Base-by-base conservation (phyloP, 2,329 filamentous ascomycete species). In the Aspergillus sp. region DNA sequence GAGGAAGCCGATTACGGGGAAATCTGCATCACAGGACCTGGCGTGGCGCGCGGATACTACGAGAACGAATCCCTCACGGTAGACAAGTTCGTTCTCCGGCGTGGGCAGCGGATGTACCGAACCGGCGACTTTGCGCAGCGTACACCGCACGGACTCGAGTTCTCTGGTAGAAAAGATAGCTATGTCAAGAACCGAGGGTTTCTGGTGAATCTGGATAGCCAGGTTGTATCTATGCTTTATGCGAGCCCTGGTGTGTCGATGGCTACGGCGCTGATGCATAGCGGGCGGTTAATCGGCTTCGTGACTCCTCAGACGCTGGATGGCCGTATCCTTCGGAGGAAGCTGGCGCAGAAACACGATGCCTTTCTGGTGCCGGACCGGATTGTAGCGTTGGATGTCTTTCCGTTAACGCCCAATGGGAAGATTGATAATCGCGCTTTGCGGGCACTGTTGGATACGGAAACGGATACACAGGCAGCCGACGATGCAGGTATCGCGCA, bases 131-230 rank as follows among this genome's bases (percentile, higher is more conserved):
- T 48, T 13, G 61, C 55, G 3, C 58, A 58, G 32, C 56, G 42
- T n/a, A 62, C 59, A 7, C 18, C 26, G 13, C 20, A 58, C 20
- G 67, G 64, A 3, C 39, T 71, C 3, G 56, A 60, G 8, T 71
- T 69, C 26, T 53, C 56, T 12, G 71, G 70, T n/a, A 62, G 71
- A 12, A 53, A 50, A 44, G 71, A 74, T 43, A 52, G 57, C 12
- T 17, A 70, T 20, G 67, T 70, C n/a, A 74, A 74, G 56, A 70
- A 73, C 47, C 61, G 71, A 0, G 72, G 72, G 0, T 75, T 72
- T 53, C 54, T 75, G n/a, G 64, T 74, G 38, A 74, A 74, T 49
- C 57, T 75, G 2, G 71, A 74, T 18, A 52, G 57, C 1, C 68
- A 75, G 8, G 71, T 75, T 17, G 62, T 65, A 26, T 61, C 70